Evolutionary conservation across 139 green algal species (phyloP).

Genomic region (Deuterostichococcus epilithicus): DNA sequence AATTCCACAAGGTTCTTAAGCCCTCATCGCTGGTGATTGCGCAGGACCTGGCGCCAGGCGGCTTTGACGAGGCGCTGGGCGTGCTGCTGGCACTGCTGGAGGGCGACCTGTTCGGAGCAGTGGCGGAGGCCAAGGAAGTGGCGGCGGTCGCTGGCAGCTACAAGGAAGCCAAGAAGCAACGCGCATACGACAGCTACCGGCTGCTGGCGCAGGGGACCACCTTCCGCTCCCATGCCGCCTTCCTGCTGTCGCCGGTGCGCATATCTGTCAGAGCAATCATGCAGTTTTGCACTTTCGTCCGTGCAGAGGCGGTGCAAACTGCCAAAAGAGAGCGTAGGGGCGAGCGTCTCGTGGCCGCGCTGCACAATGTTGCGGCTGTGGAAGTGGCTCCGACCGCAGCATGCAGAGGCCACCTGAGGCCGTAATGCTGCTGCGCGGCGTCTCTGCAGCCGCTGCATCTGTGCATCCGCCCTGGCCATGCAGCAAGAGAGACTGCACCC

Average conservation of each 20-base stretch:
- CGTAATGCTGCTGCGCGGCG: too few relatives aligned
- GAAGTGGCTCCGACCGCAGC: too few relatives aligned
- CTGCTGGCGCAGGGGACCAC: constrained; percentile 61
- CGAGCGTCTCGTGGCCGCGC: neutral
- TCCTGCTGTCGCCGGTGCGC: constrained; percentile 32
- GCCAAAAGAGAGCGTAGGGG: too few relatives aligned
- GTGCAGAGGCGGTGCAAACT: constrained; percentile 1
- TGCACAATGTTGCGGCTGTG: too few relatives aligned
- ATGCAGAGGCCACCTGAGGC: too few relatives aligned
- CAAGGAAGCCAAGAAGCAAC: constrained; percentile 71
- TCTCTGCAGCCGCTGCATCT: too few relatives aligned
- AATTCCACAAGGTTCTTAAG: too few relatives aligned
- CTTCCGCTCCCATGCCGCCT: constrained; percentile 45
- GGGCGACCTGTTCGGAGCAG: constrained; percentile 70
- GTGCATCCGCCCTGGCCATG: too few relatives aligned
- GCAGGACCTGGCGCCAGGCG: constrained; percentile 29
- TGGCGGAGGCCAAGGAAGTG: constrained; percentile 74
- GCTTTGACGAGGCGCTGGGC: constrained; percentile 55
- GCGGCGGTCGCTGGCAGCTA: constrained; percentile 48
- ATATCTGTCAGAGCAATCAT: neutral
- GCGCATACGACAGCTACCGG: constrained; percentile 71
- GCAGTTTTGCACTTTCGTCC: neutral
- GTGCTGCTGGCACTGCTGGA: constrained; percentile 72
- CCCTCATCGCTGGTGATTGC: too few relatives aligned
- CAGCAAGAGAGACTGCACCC: too few relatives aligned